Evolutionary conservation across 2,329 filamentous ascomycete genomes (phyloP), one percentile per base, ranked within the genome.

Genomic region (Ilyonectria mors-panacis): DNA sequence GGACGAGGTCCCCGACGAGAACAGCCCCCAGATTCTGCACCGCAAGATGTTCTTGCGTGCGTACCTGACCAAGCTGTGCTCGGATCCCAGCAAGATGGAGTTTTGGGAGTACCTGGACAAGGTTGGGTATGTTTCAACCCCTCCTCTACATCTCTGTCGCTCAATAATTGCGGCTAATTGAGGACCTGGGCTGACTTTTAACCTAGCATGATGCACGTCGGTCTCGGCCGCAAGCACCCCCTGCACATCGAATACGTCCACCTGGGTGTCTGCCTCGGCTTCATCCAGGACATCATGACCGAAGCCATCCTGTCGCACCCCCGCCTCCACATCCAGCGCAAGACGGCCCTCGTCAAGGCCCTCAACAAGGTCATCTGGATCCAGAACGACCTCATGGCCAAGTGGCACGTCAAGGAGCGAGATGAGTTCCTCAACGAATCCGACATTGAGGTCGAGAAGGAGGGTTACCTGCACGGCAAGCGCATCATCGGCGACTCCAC

Each of bases 101-200:
- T 94, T 94, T 78, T 95, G 93, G 93, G 89, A 92, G 75, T 95
- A 95, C 77, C 83, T 95, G 50, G 92, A 95, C 82, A 95, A 95
- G 80, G 93, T 95, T 39, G 93, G 92, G 87, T 90, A 78, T 78
- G 88, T 83, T 2, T 2, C 47, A 8, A 15, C 33, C 56, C n/a
- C 21, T n/a, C 15, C 21, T 19, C 26, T 26, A 13, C n/a, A 39
- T 13, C 51, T 35, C 2, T 5, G 15, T n/a, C 39, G 10, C 15
- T 42, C 39, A n/a, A n/a, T n/a, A 39, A 13, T 45, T 19, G 35
- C 21, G 37, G 17, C 13, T 12, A 45, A 17, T n/a, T 17, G 23
- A 39, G 44, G 19, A 30, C 17, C 6, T 2, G 53, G 19, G 44
- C 61, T 64, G 19, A 64, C 54, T 4, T 30, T 28, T 30, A 30